phyloP scores from a whole-genome alignment of 2,329 filamentous ascomycete species.

The Fusarium denticulatum region DNA sequence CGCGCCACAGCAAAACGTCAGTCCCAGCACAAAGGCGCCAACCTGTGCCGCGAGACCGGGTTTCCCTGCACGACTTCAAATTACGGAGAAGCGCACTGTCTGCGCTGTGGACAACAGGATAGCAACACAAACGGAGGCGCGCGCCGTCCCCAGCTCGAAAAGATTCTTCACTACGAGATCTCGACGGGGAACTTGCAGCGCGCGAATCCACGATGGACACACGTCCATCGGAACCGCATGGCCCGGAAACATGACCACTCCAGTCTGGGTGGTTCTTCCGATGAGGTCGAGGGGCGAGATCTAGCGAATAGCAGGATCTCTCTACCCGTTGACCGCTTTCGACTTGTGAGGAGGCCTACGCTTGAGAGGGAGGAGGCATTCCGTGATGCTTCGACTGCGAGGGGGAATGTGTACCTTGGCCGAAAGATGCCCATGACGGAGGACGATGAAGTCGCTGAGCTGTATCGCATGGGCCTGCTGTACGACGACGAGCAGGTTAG shows the following conservation, averaged over 20 bases:
- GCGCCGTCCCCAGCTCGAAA: conserved; percentile 38
- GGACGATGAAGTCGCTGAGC: conserved; percentile 52
- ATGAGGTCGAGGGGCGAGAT: conserved; percentile 48
- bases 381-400: conserved; percentile 52
- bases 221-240: conserved; percentile 14
- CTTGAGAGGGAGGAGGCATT: conserved; percentile 61
- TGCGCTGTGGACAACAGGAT: conserved; percentile 28
- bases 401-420: conserved; percentile 43
- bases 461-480: conserved; percentile 57
- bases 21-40: conserved; percentile 29
- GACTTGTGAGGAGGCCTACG: conserved; percentile 51
- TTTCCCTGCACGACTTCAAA: conserved; percentile 30
- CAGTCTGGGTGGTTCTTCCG: conserved; percentile 9
- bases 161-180: conserved; percentile 28
- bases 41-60: conserved; percentile 37
- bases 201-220: conserved; percentile 20
- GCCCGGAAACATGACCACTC: conserved; percentile 24
- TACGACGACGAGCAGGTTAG: conserved; percentile 55
- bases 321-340: conserved; percentile 51
- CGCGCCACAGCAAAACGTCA: conserved; percentile 48
- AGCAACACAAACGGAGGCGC: conserved; percentile 13
- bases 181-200: not conserved
- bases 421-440: conserved; percentile 40
- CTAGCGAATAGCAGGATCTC: conserved; percentile 49
- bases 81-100: conserved; percentile 4